These are phyloP conservation scores for Camellia lanceoleosa DNA, from an alignment of 148 eudicot genomes.

Conservation along the genomic window DNA sequence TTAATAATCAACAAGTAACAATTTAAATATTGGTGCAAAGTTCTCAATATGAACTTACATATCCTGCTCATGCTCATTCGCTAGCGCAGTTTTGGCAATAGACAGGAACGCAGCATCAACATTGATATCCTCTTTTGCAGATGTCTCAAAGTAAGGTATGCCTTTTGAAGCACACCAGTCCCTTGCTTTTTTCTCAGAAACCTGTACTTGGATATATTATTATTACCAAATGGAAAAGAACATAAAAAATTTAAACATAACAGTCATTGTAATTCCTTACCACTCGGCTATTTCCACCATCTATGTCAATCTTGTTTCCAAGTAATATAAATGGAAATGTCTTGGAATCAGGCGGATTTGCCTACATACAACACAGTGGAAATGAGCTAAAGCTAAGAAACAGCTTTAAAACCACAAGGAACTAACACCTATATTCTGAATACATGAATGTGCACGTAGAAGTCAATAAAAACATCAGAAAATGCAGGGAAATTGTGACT, in stretches of 20 bases:
- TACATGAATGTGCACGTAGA: background rate
- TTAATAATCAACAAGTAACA: background rate
- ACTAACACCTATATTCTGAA: background rate
- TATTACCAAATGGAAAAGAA: background rate
- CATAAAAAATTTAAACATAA: background rate
- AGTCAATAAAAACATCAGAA: background rate
- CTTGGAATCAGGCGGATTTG: conserved; percentile 59
- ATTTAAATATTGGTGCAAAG: background rate
- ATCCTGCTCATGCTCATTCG: conserved; percentile 69
- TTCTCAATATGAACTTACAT: conserved; percentile 47
- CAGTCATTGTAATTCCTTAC: conserved; percentile 29
- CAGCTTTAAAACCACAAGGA: background rate
- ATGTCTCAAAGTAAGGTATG: conserved; percentile 74
- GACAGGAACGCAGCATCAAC: conserved; percentile 69
- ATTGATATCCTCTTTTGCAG: conserved; percentile 77
- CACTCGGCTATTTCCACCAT: conserved; percentile 75
- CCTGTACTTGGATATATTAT: conserved; percentile 30
- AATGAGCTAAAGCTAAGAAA: conserved; percentile 12
- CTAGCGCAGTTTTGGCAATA: conserved; percentile 70
- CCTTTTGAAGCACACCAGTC: conserved; percentile 82
- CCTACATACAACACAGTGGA: conserved; percentile 41
- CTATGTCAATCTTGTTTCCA: conserved; percentile 78
- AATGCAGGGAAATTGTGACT: background rate
- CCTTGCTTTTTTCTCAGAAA: conserved; percentile 70
- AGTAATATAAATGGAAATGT: conserved; percentile 71